Conservation (phyloP, 352 stramenopile species). For the Globisporangium canariense region DNA sequence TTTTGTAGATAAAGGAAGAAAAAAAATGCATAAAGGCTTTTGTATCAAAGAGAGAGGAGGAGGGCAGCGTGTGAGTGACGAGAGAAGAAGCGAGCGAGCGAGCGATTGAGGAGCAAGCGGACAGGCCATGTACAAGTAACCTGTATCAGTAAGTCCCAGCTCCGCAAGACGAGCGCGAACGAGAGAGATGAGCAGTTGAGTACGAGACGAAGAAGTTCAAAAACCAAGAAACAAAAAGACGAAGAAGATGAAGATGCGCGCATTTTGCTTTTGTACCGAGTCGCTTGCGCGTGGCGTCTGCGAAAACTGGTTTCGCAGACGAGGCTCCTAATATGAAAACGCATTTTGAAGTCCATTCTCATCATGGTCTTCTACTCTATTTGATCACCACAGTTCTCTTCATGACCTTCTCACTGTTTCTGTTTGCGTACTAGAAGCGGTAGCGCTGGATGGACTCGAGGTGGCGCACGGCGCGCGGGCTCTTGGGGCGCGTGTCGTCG, state of each 20-base stretch:
- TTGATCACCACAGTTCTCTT: neutral
- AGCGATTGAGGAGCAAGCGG: constrained; percentile 25
- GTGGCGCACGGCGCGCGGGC: constrained; percentile 49
- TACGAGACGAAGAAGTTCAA: constrained; percentile 4
- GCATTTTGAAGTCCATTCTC: constrained; percentile 9
- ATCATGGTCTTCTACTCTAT: neutral
- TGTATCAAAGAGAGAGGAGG: constrained; percentile 53
- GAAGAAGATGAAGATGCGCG: neutral
- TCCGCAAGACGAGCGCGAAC: constrained; percentile 14
- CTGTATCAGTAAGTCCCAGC: constrained; percentile 67
- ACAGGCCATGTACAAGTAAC: constrained; percentile 48
- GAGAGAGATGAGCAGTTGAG: constrained; percentile 10
- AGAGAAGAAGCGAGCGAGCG: constrained; percentile 19
- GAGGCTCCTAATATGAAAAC: constrained; percentile 9
- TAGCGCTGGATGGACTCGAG: constrained; percentile 66
- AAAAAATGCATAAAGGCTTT: constrained; percentile 44
- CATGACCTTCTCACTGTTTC: constrained; percentile 1
- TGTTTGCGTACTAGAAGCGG: constrained; percentile 16
- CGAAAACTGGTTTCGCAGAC: neutral
- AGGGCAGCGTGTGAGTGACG: neutral
- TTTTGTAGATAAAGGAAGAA: constrained; percentile 62
- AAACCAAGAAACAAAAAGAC: neutral
- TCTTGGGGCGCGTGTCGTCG: constrained; percentile 68
- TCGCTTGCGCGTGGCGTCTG: neutral
- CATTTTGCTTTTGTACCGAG: neutral